Evolutionary conservation across 2,329 filamentous ascomycete species (phyloP), one percentile per base, ranked within the genome.

Genomic region (Coleophoma cylindrospora): DNA sequence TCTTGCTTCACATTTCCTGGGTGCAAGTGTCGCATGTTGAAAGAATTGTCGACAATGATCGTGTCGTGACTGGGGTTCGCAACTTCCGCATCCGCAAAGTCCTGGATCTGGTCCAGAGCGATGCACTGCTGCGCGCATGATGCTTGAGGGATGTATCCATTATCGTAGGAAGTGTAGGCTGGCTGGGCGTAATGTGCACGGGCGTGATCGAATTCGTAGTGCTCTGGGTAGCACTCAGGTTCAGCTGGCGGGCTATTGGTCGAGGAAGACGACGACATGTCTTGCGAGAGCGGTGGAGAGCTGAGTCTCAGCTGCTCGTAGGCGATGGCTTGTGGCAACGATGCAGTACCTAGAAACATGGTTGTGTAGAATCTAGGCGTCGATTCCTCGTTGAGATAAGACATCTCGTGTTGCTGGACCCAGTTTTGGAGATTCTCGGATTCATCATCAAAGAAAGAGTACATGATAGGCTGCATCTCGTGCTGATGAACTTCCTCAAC

Each of bases 81-180:
- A 3, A 27, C 9, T 27, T 60, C 50, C 2, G 50, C 34, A 47
- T 63, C 61, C 9, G 59, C 50, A 45, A 63, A 50, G 4, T 40
- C 49, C 50, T 64, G 63, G 12, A 64, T 55, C 51, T 64, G 56
- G 40, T 50, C 57, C 41, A 63, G 50, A 19, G 61, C 57, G n/a
- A 65, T 60, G 38, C 51, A 17, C 19, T 41, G 14, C 17, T 41
- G 55, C 5, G 48, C 11, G 37, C 50, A 45, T 41, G 36, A 45
- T n/a, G 34, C 33, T 14, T 44, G 40, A 19, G 54, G 51, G 27
- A 48, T 33, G 8, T 47, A 45, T 4, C 22, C 33, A 4, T 37
- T 14, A 4, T 17, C 15, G 47, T 52, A 49, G 17, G 17, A 15
- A 27, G 45, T 36, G 27, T 27, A 27, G 27, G 27, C 27, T 27